These are phyloP conservation scores for Nakazawaea peltata DNA, from an alignment of 805 yeast genomes.

Conservation along the genomic window DNA sequence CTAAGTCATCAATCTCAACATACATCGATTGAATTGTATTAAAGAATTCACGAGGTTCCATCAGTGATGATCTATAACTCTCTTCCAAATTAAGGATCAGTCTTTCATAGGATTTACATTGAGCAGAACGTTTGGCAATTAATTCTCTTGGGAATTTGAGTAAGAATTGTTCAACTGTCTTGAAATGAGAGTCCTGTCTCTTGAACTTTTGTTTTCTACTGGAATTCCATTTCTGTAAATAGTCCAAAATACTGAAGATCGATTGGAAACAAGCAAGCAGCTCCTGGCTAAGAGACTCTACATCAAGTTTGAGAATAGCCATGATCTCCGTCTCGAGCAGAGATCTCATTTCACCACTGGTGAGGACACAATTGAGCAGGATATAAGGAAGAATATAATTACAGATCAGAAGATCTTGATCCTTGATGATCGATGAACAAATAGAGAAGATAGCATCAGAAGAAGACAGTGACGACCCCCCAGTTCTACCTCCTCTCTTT, in stretches of 20 bases:
- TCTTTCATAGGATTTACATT: slow-evolving; percentile 80
- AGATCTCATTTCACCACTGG: slow-evolving; percentile 27
- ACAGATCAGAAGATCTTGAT: slow-evolving; percentile 63
- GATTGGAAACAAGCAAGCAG: slow-evolving; percentile 63
- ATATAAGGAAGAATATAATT: slow-evolving; percentile 73
- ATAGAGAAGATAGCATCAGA: slow-evolving; percentile 49
- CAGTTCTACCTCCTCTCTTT: slow-evolving; percentile 24
- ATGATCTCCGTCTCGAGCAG: slow-evolving; percentile 53
- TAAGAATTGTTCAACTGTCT: slow-evolving; percentile 39
- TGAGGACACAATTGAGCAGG: slow-evolving; percentile 52
- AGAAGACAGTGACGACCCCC: slow-evolving; percentile 22
- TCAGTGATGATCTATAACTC: slow-evolving; percentile 36
- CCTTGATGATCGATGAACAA: slow-evolving; percentile 56
- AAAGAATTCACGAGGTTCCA: slow-evolving; percentile 31
- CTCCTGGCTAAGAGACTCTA: slow-evolving; percentile 47
- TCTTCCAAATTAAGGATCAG: slow-evolving; percentile 83
- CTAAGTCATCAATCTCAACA: slow-evolving; percentile 81
- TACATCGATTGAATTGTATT: slow-evolving; percentile 69
- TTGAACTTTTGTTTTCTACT: slow-evolving; percentile 26
- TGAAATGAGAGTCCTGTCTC: slow-evolving; percentile 19
- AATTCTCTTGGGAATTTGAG: slow-evolving; percentile 53
- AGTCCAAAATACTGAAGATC: slow-evolving; percentile 73
- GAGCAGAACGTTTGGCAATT: slow-evolving; percentile 72
- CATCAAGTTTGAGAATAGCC: slow-evolving; percentile 43
- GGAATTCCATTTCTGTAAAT: slow-evolving; percentile 69